Conservation (phyloP, 129 eudicot genomes). For the Pittosporum tobira region DNA sequence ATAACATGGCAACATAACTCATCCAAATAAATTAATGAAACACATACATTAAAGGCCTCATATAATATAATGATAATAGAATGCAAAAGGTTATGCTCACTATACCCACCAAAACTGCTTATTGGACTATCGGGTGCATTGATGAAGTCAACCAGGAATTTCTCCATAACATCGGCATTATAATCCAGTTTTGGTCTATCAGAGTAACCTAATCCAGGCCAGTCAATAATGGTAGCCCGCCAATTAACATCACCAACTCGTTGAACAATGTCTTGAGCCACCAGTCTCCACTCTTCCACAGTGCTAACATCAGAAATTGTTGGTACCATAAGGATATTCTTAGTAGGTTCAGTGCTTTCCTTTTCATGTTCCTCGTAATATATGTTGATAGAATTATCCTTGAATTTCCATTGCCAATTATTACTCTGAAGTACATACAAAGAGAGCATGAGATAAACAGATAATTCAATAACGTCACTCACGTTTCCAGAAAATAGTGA, state of each 20-base stretch:
- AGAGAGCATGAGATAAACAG: background rate
- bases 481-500: background rate
- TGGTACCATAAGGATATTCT: slow-evolving; percentile 76
- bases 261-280: slow-evolving; percentile 62
- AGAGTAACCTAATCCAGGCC: slow-evolving; percentile 96
- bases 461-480: background rate
- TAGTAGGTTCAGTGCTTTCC: slow-evolving; percentile 37
- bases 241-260: slow-evolving; percentile 40
- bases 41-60: background rate
- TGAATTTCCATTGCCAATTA: slow-evolving; percentile 75
- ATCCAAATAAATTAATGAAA: background rate
- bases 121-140: slow-evolving; percentile 56
- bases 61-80: background rate
- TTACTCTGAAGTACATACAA: slow-evolving; percentile 26
- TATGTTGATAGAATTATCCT: slow-evolving; percentile 52
- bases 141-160: slow-evolving; percentile 72
- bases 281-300: slow-evolving; percentile 88
- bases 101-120: slow-evolving; percentile 36
- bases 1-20: background rate
- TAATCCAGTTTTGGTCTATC: slow-evolving; percentile 85
- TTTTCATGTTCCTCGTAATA: slow-evolving; percentile 58
- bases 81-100: background rate
- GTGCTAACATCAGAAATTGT: slow-evolving; percentile 97
- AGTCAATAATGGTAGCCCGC: slow-evolving; percentile 78
- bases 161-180: slow-evolving; percentile 83